Conservation (phyloP, 768 basidiomycete genomes). For the Boletus reticulatus region DNA sequence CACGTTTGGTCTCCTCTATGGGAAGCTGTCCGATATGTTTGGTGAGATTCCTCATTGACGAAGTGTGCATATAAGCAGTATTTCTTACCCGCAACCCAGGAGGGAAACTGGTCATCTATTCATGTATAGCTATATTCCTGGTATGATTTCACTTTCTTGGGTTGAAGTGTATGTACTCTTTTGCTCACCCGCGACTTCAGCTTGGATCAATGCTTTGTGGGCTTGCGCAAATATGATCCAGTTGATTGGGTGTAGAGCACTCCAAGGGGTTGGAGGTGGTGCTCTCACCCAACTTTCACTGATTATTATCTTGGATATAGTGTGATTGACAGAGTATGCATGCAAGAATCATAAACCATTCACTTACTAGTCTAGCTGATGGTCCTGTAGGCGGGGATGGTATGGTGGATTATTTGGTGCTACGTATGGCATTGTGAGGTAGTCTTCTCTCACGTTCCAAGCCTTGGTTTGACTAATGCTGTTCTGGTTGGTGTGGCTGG, state of each 20-base stretch:
- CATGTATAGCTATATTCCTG: conserved; percentile 63
- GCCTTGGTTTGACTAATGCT: not conserved
- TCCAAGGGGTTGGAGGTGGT: conserved; percentile 83
- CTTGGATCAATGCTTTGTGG: conserved; percentile 80
- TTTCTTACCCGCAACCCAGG: conserved; percentile 32
- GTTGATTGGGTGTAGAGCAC: conserved; percentile 71
- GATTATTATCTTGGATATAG: conserved; percentile 81
- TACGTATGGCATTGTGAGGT: conserved; percentile 72
- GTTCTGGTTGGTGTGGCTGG: conserved; percentile 53
- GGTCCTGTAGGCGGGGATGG: conserved; percentile 59
- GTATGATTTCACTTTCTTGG: conserved; percentile 34
- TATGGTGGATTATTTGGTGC: conserved; percentile 75
- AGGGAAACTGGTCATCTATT: conserved; percentile 69
- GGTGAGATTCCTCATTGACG: conserved; percentile 18
- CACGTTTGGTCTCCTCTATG: conserved; percentile 67
- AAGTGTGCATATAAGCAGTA: not conserved
- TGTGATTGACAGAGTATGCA: conserved; percentile 70
- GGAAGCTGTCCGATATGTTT: conserved; percentile 65
- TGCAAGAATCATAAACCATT: not conserved
- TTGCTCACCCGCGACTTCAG: conserved; percentile 34
- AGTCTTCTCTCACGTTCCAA: not conserved
- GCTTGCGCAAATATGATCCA: conserved; percentile 73
- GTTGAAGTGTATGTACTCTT: not conserved
- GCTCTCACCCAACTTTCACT: conserved; percentile 73
- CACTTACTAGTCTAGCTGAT: not conserved